Evolutionary conservation across 305 asterid species (phyloP), one percentile per base, ranked within the genome.

Genomic region (Salvia sclarea): DNA sequence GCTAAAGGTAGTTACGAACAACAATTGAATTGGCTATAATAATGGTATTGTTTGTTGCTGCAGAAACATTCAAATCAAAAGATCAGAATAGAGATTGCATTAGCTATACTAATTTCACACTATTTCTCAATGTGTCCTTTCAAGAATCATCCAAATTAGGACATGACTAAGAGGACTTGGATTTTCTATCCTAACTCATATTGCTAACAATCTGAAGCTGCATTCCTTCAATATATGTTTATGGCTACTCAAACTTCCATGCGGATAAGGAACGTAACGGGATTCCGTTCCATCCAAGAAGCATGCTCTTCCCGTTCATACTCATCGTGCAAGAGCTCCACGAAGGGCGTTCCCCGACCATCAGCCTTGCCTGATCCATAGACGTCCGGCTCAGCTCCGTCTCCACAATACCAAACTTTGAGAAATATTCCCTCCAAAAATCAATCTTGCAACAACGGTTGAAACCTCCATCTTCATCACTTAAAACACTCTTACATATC

Each of bases 401-500:
- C 49, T 41, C 67, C 38, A 61, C n/a, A 12, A 61, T 12, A 22
- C 21, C 67, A 8, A 61, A 61, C 1, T 28, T 60, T 40, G 66
- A 3, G 16, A 8, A 24, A n/a, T n/a, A n/a, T 24, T 25, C 56
- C 56, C 56, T 44, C 43, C 68, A 62, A 5, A 48, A 64, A 9
- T 33, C 70, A 28, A 64, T 47, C 43, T 8, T 52, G 11, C 11
- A 37, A 8, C 13, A 37, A 0, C 17, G 33, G 33, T 12, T 12
- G 22, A 52, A 52, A 24, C 18, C 5, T 11, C 12, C 12, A 13
- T n/a, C 56, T 18, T 49, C 30, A 3, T 49, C 53, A 44, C 66
- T 41, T 54, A 75, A 35, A 16, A 80, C 69, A 25, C 66, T 24
- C 12, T 78, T 78, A 33, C 30, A 68, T 12, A 76, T 73, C 7